phyloP scores from a whole-genome alignment of 1,139 yeast species.

The Magnusiomyces tetraspermus region DNA sequence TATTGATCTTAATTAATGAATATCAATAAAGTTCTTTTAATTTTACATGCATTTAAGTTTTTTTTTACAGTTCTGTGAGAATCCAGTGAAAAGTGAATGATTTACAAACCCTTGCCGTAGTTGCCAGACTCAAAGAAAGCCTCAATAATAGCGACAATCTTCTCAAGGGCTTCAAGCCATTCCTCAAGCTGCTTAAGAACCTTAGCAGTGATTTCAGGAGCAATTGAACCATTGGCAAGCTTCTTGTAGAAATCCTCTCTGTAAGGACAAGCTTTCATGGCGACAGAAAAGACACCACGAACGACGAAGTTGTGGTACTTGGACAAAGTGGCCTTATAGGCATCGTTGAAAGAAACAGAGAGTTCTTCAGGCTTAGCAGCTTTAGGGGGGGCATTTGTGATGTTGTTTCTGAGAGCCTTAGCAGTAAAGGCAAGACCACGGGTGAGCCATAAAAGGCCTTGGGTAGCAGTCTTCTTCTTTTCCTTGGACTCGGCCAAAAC shows the following conservation, averaged over 20 bases:
- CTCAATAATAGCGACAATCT: constrained; percentile 61
- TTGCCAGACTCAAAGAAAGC: constrained; percentile 71
- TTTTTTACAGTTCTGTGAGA: too few relatives aligned
- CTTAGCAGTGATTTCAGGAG: constrained; percentile 31
- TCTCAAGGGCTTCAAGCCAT: constrained; percentile 73
- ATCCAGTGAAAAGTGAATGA: neutral
- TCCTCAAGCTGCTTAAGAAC: constrained; percentile 54
- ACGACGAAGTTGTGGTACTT: constrained; percentile 75
- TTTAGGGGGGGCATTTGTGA: constrained; percentile 32
- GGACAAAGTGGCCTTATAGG: constrained; percentile 69
- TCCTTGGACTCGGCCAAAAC: constrained; percentile 57
- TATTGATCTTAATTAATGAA: too few relatives aligned
- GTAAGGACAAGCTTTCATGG: constrained; percentile 94
- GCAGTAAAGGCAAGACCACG: constrained; percentile 82
- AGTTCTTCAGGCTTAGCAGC: constrained; percentile 48
- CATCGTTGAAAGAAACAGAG: constrained; percentile 69
- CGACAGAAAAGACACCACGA: constrained; percentile 81
- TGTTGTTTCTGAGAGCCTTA: constrained; percentile 73
- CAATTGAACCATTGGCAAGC: constrained; percentile 43
- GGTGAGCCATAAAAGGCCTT: constrained; percentile 80
- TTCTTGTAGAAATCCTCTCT: constrained; percentile 77
- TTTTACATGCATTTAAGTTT: too few relatives aligned
- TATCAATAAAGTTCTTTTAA: too few relatives aligned
- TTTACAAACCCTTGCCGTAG: constrained; percentile 77
- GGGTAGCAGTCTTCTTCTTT: constrained; percentile 74